phyloP scores from a whole-genome alignment of 2,329 filamentous ascomycete species.

The Cryphonectria radicalis region DNA sequence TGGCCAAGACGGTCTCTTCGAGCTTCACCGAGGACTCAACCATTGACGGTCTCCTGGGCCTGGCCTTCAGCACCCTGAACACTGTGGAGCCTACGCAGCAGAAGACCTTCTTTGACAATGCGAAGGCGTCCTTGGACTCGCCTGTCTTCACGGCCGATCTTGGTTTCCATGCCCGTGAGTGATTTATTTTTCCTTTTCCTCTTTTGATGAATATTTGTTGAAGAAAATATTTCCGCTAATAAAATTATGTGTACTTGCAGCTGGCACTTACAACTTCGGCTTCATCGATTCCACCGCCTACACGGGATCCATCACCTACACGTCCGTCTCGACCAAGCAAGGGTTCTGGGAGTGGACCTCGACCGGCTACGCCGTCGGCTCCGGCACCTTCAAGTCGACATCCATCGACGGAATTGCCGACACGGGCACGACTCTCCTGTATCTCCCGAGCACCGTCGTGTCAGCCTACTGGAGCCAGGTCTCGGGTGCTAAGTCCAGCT shows the following conservation, averaged over 20 bases:
- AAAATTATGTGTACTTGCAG: neutral
- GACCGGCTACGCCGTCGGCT: conserved; percentile 41
- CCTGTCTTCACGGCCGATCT: conserved; percentile 42
- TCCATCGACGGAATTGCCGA: conserved; percentile 53
- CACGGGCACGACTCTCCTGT: conserved; percentile 60
- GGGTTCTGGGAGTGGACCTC: conserved; percentile 66
- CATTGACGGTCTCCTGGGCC: conserved; percentile 49
- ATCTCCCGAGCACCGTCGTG: conserved; percentile 50
- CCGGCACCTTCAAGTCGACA: conserved; percentile 38
- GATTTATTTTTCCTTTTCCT: neutral
- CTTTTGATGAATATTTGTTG: neutral
- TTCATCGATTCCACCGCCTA: conserved; percentile 59
- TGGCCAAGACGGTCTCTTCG: conserved; percentile 45
- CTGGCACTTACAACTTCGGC: conserved; percentile 39
- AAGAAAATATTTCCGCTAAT: too few relatives aligned
- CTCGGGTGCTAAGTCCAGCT: conserved; percentile 42
- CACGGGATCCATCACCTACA: conserved; percentile 60
- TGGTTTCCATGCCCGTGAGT: conserved; percentile 37
- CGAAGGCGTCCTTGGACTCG: conserved; percentile 35
- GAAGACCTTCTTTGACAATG: conserved; percentile 47
- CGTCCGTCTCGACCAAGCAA: conserved; percentile 53
- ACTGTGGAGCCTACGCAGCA: conserved; percentile 46
- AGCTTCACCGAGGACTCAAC: conserved; percentile 44
- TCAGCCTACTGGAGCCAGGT: conserved; percentile 55
- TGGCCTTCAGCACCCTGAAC: conserved; percentile 50